A percentile compares a stretch with the other conserved stretches of the same genome.
Evolutionary conservation across 768 basidiomycete genomes (phyloP).

Genomic region (Lactarius tabidus): DNA sequence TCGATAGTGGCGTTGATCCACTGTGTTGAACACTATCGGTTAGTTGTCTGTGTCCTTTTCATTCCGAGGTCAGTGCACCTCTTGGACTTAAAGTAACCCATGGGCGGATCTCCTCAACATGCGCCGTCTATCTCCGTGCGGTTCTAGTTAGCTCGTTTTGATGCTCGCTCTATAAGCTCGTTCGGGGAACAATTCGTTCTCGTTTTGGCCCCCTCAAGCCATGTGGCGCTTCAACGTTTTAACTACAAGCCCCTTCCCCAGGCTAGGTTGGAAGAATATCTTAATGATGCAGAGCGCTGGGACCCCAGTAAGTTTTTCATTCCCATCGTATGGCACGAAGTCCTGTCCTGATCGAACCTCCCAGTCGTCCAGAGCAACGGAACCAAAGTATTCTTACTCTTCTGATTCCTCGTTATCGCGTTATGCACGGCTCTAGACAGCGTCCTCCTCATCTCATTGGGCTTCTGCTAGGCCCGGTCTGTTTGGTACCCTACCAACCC

Average conservation of each 20-base stretch:
- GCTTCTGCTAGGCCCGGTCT: neutral
- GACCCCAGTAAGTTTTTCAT: conserved; percentile 3
- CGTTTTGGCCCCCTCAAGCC: neutral
- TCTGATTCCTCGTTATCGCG: neutral
- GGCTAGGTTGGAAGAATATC: neutral
- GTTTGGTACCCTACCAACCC: conserved; percentile 3
- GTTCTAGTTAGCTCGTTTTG: too few species aligned
- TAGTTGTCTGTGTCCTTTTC: too few species aligned
- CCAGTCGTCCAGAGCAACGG: neutral
- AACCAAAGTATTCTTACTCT: neutral
- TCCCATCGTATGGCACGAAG: neutral
- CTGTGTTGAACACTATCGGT: too few species aligned
- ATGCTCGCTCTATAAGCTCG: neutral
- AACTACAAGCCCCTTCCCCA: conserved; percentile 3
- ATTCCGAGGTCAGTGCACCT: too few species aligned
- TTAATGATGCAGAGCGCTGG: neutral
- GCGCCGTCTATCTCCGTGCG: too few species aligned
- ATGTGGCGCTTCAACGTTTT: conserved; percentile 9
- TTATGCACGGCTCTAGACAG: neutral
- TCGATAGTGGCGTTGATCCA: too few species aligned
- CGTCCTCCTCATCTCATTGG: conserved; percentile 8
- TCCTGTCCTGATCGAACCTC: neutral
- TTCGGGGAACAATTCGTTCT: too few species aligned
- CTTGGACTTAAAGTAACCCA: too few species aligned
- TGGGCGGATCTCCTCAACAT: too few species aligned